Conservation (phyloP, 2,329 filamentous ascomycete genomes). For the Drechslerella dactyloides region DNA sequence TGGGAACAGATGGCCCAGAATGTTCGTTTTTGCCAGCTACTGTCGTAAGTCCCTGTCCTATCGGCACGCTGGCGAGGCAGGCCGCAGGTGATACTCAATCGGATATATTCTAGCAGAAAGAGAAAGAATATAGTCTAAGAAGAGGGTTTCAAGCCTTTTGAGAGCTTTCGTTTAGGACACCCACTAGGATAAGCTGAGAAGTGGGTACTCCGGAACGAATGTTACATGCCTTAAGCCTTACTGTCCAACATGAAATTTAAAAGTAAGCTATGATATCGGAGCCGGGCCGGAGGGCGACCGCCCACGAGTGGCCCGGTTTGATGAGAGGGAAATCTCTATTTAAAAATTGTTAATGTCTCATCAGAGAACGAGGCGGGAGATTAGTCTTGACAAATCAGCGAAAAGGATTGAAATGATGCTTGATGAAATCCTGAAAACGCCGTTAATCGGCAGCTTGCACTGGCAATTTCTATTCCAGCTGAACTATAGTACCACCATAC, state of each 20-base stretch:
- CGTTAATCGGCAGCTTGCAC: neutral
- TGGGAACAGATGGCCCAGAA: constrained; percentile 19
- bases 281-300: constrained; percentile 13
- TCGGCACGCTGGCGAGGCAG: no score
- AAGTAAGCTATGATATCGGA: constrained; percentile 31
- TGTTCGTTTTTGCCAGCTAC: constrained; percentile 1
- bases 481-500: no score
- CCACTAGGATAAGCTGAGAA: neutral
- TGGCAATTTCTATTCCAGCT: no score
- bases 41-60: neutral
- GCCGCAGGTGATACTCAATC: neutral
- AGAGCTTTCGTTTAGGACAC: no score
- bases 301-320: constrained; percentile 16
- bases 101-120: no score
- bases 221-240: constrained; percentile 1
- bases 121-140: no score
- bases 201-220: neutral
- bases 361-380: neutral
- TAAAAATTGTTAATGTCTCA: constrained; percentile 26
- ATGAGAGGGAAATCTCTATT: constrained; percentile 14
- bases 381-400: neutral
- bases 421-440: neutral
- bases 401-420: neutral
- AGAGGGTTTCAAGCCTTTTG: no score
- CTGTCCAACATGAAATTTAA: constrained; percentile 27